Evolutionary conservation across 2,329 filamentous ascomycete species (phyloP).

Genomic region (Cadophora malorum): DNA sequence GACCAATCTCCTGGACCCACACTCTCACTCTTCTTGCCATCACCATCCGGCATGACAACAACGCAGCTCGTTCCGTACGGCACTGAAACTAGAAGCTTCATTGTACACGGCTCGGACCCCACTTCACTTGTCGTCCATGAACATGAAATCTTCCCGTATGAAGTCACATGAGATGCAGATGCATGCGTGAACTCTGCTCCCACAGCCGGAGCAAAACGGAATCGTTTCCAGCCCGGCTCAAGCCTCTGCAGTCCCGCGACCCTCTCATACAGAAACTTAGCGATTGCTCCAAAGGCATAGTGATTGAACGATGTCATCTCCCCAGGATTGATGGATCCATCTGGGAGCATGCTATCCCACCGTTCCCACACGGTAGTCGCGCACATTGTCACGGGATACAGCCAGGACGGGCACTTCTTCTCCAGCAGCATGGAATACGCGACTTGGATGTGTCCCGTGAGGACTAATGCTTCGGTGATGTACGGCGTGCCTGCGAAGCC

Average conservation of each 20-base stretch:
- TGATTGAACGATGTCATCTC: conserved; percentile 49
- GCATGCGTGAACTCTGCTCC: conserved; percentile 40
- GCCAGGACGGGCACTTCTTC: conserved; percentile 43
- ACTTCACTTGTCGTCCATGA: conserved; percentile 16
- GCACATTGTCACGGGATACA: conserved; percentile 39
- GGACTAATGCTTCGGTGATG: conserved; percentile 25
- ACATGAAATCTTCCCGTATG: conserved; percentile 36
- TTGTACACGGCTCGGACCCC: neutral
- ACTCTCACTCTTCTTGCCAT: neutral
- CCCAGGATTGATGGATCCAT: conserved; percentile 44
- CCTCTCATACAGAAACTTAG: conserved; percentile 45
- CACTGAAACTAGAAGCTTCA: neutral
- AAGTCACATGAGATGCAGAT: conserved; percentile 36
- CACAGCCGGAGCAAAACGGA: conserved; percentile 37
- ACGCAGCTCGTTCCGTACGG: neutral
- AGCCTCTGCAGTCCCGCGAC: conserved; percentile 43
- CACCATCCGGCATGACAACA: neutral
- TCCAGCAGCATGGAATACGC: conserved; percentile 49
- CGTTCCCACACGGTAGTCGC: conserved; percentile 40
- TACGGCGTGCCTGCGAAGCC: conserved; percentile 43
- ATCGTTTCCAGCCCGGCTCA: conserved; percentile 42
- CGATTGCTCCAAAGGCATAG: conserved; percentile 48
- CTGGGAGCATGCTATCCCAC: conserved; percentile 40
- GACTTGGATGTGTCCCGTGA: conserved; percentile 29
- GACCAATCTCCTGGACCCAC: neutral